Base-by-base conservation (phyloP, 2,329 filamentous ascomycete species). In the Acrocalymma vagum region DNA sequence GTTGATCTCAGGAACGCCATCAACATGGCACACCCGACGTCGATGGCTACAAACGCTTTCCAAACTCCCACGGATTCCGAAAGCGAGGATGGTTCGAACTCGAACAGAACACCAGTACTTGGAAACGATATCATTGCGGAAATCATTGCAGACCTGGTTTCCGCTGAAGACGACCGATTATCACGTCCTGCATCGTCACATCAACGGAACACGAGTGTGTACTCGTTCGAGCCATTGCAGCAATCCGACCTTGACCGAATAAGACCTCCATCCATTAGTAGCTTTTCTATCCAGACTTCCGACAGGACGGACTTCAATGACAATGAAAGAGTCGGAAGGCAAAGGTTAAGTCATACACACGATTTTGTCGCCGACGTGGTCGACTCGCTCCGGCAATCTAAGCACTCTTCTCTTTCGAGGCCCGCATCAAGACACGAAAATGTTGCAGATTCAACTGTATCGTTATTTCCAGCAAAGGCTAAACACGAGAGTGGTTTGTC, bases 61-160 rank as follows among this genome's bases (percentile, higher is more conserved):
- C n/a, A n/a, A n/a, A n/a, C n/a, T n/a, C n/a, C n/a, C n/a, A n/a
- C n/a, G n/a, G n/a, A n/a, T n/a, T n/a, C n/a, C n/a, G n/a, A n/a
- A n/a, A n/a, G n/a, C n/a, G n/a, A n/a, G n/a, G n/a, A n/a, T n/a
- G n/a, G n/a, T n/a, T n/a, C n/a, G n/a, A n/a, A n/a, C n/a, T n/a
- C n/a, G n/a, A n/a, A n/a, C n/a, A n/a, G n/a, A n/a, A n/a, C n/a
- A n/a, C n/a, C n/a, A n/a, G n/a, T n/a, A n/a, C n/a, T n/a, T n/a
- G n/a, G n/a, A n/a, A n/a, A 37, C 24, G 43, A 53, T 21, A 16
- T 52, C 20, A 55, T 60, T 13, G 35, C 38, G 24, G 27, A 43
- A 9, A 51, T 56, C 14, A 43, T 58, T n/a, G 30, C 52, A 21
- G 54, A 60, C 21, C 29, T 60, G 7, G 41, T 41, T n/a, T 37